Base-by-base conservation (phyloP, 2,329 filamentous ascomycete genomes). In the Coniella vitis region DNA sequence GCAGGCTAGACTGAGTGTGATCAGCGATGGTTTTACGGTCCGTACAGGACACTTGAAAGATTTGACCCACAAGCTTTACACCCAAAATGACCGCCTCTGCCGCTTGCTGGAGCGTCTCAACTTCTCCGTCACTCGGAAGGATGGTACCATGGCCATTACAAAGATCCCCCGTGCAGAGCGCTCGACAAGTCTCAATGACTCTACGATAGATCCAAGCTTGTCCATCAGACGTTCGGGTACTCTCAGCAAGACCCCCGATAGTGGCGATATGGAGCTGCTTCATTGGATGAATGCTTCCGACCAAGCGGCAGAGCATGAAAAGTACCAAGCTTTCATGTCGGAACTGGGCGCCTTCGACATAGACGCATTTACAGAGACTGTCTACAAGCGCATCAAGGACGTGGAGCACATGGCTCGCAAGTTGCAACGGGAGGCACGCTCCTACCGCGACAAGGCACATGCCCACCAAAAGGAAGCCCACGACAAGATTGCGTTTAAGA, bases 401-500 rank as follows among this genome's bases (percentile, higher is more conserved):
- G 86, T 94, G 53, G 93, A 98, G 65, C 84, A 93, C 57, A 85
- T 93, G 52, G 90, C 90, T 16, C 86, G 90, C 49, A 97, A 95
- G 68, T 90, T 90, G 73, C 90, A 93, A 60, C 88, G 88, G 52
- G 93, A 98, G 63, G 84, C 87, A 25, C 82, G 89, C 31, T 79
- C 81, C 1, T 96, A 95, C 60, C 81, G 91, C 12, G 93, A 97
- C 56, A 90, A 90, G 62, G 86, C 88, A 8, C 87, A 94, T 57
- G 72, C 78, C 13, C 73, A 84, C 39, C 87, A 94, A 56, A 86
- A 84, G 60, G 93, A 97, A 60, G 83, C 88, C 0, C 88, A 95
- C 59, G 88, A 95, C 57, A 97, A 97, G 72, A 96, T 98, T 61
- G 90, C 93, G 2, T 96, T 93, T 64, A 85, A 86, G 53, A 84